Conservation (phyloP, 1,284 basidiomycete genomes). For the Moesziomyces parantarcticus region DNA sequence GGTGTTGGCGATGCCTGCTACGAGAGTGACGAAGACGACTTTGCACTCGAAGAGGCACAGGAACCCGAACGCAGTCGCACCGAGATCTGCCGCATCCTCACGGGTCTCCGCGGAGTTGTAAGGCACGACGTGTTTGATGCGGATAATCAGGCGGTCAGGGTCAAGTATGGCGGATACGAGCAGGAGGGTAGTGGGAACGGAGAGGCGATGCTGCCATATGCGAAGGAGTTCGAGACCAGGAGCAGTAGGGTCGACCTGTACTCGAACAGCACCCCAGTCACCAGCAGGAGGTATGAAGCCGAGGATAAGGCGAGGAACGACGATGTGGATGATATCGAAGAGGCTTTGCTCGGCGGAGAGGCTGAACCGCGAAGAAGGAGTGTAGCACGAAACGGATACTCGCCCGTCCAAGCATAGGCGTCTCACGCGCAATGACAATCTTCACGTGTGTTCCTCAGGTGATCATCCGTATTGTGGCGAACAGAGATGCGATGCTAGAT, state of each 20-base stretch:
- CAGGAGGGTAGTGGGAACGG: background rate
- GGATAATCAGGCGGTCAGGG: slow-evolving; percentile 29
- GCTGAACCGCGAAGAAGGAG: slow-evolving; percentile 15
- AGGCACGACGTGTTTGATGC: slow-evolving; percentile 32
- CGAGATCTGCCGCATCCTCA: slow-evolving; percentile 51
- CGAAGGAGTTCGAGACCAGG: slow-evolving; percentile 1
- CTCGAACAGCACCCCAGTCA: slow-evolving; percentile 22
- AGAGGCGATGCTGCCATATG: background rate
- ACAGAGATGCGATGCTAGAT: slow-evolving; percentile 5
- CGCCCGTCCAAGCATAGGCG: slow-evolving; percentile 20
- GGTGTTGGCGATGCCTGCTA: slow-evolving; percentile 64
- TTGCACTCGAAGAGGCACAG: slow-evolving; percentile 49
- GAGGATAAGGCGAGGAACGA: slow-evolving; percentile 7
- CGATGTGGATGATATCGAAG: slow-evolving; percentile 30
- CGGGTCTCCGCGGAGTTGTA: slow-evolving; percentile 38
- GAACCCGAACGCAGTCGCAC: slow-evolving; percentile 39
- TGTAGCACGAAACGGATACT: slow-evolving; percentile 29
- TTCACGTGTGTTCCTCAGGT: background rate
- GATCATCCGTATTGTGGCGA: background rate
- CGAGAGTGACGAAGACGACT: slow-evolving; percentile 58
- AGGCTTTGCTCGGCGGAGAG: slow-evolving; percentile 27
- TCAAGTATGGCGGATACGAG: slow-evolving; percentile 31
- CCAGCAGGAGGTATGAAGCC: slow-evolving; percentile 9
- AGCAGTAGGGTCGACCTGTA: slow-evolving; percentile 18
- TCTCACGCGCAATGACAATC: background rate